A percentile compares a stretch with the other conserved stretches of the same genome.
Evolutionary conservation across 179 eudicot species (phyloP).

Genomic region (Sideroxylon spinosum): DNA sequence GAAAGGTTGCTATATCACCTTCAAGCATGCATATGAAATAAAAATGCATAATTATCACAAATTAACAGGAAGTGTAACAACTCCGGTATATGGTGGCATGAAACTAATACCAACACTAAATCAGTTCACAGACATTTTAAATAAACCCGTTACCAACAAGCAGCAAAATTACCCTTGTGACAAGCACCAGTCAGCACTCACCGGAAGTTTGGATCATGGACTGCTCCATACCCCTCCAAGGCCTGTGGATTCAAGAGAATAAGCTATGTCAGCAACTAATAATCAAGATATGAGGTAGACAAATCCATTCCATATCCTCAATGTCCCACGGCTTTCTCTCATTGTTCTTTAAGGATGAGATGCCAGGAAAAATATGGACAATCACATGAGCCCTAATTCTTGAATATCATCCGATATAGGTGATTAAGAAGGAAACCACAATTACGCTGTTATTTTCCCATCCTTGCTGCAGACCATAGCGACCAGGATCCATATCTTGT

Average conservation of each 20-base stretch:
- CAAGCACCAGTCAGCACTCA: slow-evolving; percentile 48
- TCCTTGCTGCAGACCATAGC: slow-evolving; percentile 98
- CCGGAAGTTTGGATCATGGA: slow-evolving; percentile 86
- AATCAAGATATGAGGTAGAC: slow-evolving; percentile 68
- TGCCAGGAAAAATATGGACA: slow-evolving; percentile 63
- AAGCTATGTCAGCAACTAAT: slow-evolving; percentile 90
- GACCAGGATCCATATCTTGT: slow-evolving; percentile 86
- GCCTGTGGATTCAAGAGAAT: slow-evolving; percentile 99
- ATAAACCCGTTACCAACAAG: slow-evolving; percentile 2
- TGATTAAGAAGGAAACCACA: slow-evolving; percentile 97
- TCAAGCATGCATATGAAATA: not conserved
- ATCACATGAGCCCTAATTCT: slow-evolving; percentile 88
- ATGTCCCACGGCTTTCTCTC: slow-evolving; percentile 81
- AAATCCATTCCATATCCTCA: slow-evolving; percentile 97
- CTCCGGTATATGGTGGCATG: not conserved
- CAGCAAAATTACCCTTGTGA: slow-evolving; percentile 19
- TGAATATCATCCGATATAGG: slow-evolving; percentile 88
- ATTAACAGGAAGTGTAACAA: not conserved
- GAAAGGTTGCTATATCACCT: not conserved
- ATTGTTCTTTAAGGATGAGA: slow-evolving; percentile 78
- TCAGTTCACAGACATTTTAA: not conserved
- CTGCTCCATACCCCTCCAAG: slow-evolving; percentile 94
- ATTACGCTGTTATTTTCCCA: slow-evolving; percentile 99
- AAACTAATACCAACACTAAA: not conserved
- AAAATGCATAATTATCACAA: not conserved